phyloP scores from a whole-genome alignment of 2,329 filamentous ascomycete genomes.

The Cercospora canescens region DNA sequence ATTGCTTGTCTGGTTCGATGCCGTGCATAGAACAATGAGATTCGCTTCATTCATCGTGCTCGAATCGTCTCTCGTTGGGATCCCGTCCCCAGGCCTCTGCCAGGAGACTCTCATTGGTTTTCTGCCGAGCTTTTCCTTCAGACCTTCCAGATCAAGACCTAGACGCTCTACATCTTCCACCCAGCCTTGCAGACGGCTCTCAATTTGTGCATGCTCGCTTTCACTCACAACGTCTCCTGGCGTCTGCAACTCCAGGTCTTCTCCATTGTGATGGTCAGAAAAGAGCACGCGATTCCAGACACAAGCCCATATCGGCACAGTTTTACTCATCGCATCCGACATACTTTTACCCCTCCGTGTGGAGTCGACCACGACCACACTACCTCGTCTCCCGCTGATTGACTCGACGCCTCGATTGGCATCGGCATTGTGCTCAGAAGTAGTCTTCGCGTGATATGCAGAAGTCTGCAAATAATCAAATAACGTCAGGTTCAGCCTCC shows the following conservation, averaged over 20 bases:
- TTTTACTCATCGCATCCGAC: constrained; percentile 93
- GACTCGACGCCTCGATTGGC: background rate
- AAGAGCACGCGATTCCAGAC: constrained; percentile 82
- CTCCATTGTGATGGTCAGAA: constrained; percentile 47
- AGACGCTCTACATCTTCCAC: constrained; percentile 58
- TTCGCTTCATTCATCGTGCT: constrained; percentile 47
- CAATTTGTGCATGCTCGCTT: constrained; percentile 80
- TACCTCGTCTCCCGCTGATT: constrained; percentile 61
- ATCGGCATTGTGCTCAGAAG: background rate
- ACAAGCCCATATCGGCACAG: constrained; percentile 88
- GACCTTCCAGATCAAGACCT: constrained; percentile 56
- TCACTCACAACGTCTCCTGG: constrained; percentile 70
- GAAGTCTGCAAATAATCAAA: constrained; percentile 61
- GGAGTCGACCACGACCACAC: constrained; percentile 81
- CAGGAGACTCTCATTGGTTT: constrained; percentile 79
- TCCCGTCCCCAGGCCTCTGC: constrained; percentile 67
- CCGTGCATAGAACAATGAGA: constrained; percentile 81
- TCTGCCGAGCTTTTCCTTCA: constrained; percentile 56
- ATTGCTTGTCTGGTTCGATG: constrained; percentile 71
- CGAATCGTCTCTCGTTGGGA: constrained; percentile 47
- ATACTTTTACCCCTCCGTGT: constrained; percentile 92
- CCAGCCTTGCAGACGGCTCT: constrained; percentile 59
- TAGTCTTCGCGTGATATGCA: background rate
- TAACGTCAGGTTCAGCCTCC: constrained; percentile 82
- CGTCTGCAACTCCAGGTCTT: constrained; percentile 61